Conservation (phyloP, 2,329 filamentous ascomycete genomes). For the Sarocladium brachiariae region DNA sequence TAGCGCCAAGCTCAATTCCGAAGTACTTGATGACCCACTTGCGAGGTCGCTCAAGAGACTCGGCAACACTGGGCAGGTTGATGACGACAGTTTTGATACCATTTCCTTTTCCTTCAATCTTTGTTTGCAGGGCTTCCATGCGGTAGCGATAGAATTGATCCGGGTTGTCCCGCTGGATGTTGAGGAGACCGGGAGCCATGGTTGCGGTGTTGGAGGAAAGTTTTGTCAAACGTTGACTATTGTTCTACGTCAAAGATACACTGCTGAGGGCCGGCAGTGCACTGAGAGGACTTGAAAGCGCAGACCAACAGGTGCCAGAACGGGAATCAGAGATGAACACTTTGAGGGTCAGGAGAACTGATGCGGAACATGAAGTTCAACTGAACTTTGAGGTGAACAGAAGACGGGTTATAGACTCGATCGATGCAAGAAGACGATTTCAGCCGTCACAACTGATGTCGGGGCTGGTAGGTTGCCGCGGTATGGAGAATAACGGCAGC, state of each 20-base stretch:
- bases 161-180: slow-evolving; percentile 89
- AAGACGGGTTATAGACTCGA: slow-evolving; percentile 53
- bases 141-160: slow-evolving; percentile 99
- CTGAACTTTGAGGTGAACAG: slow-evolving; percentile 39
- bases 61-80: slow-evolving; percentile 90
- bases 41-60: slow-evolving; percentile 85
- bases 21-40: slow-evolving; percentile 99
- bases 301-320: slow-evolving; percentile 25
- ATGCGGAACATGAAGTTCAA: slow-evolving; percentile 47
- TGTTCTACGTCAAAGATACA: too few species aligned
- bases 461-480: slow-evolving; percentile 87
- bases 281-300: too few species aligned
- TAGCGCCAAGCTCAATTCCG: slow-evolving; percentile 95
- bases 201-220: slow-evolving; percentile 41
- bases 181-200: slow-evolving; percentile 80
- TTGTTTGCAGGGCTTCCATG: slow-evolving; percentile 98
- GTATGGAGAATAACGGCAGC: slow-evolving; percentile 96
- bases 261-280: too few species aligned
- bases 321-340: slow-evolving; percentile 33
- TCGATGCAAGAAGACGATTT: slow-evolving; percentile 41
- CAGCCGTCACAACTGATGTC: slow-evolving; percentile 91
- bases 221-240: not conserved
- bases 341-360: slow-evolving; percentile 49
- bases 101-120: slow-evolving; percentile 99
- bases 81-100: slow-evolving; percentile 98